Conservation (phyloP, 305 asterid species). For the Fraxinus floribunda region DNA sequence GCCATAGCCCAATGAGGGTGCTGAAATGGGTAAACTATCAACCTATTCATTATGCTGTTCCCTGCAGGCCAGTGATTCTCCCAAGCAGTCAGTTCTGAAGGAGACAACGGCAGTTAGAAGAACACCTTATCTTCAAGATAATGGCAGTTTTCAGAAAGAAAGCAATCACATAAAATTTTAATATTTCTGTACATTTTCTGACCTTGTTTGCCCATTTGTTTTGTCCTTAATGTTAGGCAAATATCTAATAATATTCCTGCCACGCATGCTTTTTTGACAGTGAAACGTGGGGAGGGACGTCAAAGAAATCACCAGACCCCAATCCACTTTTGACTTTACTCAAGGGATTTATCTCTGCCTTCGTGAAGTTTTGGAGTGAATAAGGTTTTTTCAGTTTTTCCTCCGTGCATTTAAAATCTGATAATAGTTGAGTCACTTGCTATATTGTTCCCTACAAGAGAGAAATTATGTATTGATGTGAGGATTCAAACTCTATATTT, state of each 20-base stretch:
- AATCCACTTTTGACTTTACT: conserved; percentile 56
- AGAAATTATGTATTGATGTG: background rate
- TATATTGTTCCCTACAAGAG: background rate
- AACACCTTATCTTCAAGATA: conserved; percentile 29
- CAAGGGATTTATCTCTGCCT: conserved; percentile 56
- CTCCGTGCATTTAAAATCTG: background rate
- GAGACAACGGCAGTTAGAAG: conserved; percentile 29
- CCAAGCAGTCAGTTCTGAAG: conserved; percentile 24
- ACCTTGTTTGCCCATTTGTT: background rate
- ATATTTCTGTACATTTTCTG: background rate
- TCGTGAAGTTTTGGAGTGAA: conserved; percentile 66
- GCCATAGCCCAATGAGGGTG: background rate
- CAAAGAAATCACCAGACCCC: conserved; percentile 48
- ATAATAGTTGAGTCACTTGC: background rate
- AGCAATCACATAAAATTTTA: conserved; percentile 29
- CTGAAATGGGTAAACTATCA: background rate
- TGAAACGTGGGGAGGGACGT: conserved; percentile 56
- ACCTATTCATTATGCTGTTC: background rate
- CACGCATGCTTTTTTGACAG: conserved; percentile 21
- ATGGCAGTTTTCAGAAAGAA: conserved; percentile 29
- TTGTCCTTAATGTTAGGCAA: background rate
- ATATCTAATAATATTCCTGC: background rate
- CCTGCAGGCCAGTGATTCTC: conserved; percentile 29
- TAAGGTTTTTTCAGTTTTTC: conserved; percentile 24
- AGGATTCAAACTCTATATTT: background rate